A percentile compares a stretch with the other conserved stretches of the same genome.
These are phyloP conservation scores for Phellopilus nigrolimitatus DNA, from an alignment of 1,284 basidiomycete species.

Conservation along the genomic window DNA sequence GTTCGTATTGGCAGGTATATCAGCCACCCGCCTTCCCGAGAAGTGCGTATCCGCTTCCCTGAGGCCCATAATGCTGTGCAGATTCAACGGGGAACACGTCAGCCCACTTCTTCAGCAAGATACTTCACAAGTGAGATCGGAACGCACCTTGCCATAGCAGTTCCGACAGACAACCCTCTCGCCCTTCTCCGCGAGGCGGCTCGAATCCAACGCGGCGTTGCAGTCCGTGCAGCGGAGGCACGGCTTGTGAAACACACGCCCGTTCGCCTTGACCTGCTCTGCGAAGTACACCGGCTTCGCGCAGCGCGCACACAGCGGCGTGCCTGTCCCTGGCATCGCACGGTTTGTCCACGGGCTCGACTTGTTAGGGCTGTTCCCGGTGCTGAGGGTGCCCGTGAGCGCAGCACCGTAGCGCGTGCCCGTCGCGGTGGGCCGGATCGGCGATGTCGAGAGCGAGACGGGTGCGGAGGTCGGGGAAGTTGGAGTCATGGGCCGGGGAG, in stretches of 20 bases:
- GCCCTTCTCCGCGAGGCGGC: slow-evolving; percentile 65
- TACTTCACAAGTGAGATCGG: too few relatives aligned
- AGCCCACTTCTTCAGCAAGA: slow-evolving; percentile 16
- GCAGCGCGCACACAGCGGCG: slow-evolving; percentile 53
- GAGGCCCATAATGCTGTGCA: slow-evolving; percentile 61
- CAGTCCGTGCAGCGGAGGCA: slow-evolving; percentile 72
- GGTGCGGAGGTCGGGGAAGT: slow-evolving; percentile 19
- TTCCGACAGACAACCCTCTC: slow-evolving; percentile 62
- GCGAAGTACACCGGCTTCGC: slow-evolving; percentile 59
- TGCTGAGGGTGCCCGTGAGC: slow-evolving; percentile 24
- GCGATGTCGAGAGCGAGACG: slow-evolving; percentile 26
- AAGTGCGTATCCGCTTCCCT: slow-evolving; percentile 68
- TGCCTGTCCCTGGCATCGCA: slow-evolving; percentile 27
- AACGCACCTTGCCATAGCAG: slow-evolving; percentile 66
- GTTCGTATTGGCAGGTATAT: too few relatives aligned
- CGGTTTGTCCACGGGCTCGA: slow-evolving; percentile 30
- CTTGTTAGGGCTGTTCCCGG: too few relatives aligned
- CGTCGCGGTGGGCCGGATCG: slow-evolving; percentile 38
- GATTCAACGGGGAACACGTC: not conserved
- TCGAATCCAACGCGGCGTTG: slow-evolving; percentile 59
- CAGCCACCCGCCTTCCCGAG: slow-evolving; percentile 55
- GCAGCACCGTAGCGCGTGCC: slow-evolving; percentile 51
- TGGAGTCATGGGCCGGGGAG: not conserved
- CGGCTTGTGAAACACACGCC: slow-evolving; percentile 71
- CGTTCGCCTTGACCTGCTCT: slow-evolving; percentile 69